phyloP scores from a whole-genome alignment of 768 basidiomycete species.

The Cyathus striatus region DNA sequence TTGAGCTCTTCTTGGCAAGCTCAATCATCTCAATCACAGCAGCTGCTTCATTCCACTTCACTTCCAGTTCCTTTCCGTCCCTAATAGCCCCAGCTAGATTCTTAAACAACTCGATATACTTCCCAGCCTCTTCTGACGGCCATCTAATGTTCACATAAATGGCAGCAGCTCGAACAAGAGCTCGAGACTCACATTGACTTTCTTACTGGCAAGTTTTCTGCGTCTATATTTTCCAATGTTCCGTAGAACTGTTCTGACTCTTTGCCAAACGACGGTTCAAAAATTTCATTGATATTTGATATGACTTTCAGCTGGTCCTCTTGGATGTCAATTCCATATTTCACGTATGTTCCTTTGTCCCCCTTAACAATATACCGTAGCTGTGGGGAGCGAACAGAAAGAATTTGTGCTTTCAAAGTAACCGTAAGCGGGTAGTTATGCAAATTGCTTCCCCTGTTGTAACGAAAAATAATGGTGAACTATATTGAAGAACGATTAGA shows the following conservation, averaged over 20 bases:
- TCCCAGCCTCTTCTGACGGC: conserved; percentile 55
- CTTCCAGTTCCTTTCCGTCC: conserved; percentile 42
- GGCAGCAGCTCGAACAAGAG: neutral
- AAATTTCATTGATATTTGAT: conserved; percentile 37
- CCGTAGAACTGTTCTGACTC: conserved; percentile 66
- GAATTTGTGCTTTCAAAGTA: conserved; percentile 61
- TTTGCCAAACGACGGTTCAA: conserved; percentile 44
- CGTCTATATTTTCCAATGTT: conserved; percentile 48
- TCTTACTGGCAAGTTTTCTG: conserved; percentile 36
- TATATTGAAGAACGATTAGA: too few species aligned
- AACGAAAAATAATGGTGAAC: conserved; percentile 54
- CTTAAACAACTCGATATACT: conserved; percentile 57
- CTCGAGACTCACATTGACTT: conserved; percentile 25
- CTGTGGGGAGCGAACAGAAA: conserved; percentile 64
- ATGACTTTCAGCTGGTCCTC: conserved; percentile 70
- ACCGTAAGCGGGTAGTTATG: conserved; percentile 55
- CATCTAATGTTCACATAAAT: conserved; percentile 34
- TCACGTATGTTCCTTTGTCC: conserved; percentile 64
- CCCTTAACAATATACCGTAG: conserved; percentile 71
- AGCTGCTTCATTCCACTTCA: conserved; percentile 74
- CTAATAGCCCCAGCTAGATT: conserved; percentile 64
- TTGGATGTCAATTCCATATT: conserved; percentile 75
- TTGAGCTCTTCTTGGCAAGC: conserved; percentile 61
- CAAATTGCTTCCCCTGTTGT: conserved; percentile 29
- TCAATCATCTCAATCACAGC: conserved; percentile 75